Base-by-base conservation (phyloP, 306 rosid genomes). In the Sicyos edulis region DNA sequence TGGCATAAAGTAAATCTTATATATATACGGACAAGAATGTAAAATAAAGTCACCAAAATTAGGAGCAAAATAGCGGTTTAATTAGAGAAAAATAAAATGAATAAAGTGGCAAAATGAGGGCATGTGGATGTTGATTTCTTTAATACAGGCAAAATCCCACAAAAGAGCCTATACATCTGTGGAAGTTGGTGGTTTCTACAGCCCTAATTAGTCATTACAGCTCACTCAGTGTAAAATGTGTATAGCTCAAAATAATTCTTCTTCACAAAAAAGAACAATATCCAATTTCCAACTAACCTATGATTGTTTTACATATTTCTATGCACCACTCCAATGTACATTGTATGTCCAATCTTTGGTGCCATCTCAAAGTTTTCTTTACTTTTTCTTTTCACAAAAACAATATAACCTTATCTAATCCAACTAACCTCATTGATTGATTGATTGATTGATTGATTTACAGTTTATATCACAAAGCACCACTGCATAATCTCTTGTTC, bases 271-370 rank as follows among this genome's bases (percentile, higher is more conserved):
- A 67, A 67, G 10, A 64, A 42, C 29, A 26, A 9, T 40, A 40
- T 66, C 72, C 10, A 49, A 49, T 3, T 49, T 66, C 72, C 5
- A 49, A 49, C 53, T 49, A 52, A 52, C 21, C 56, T 16, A 52
- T 16, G 21, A 16, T 16, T 26, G 8, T 8, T 64, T 64, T 40
- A 37, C 70, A 64, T 7, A 14, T 17, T 11, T 8, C 51, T 40
- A 64, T 37, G 16, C 29, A 64, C 6, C 52, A n/a, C 70, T 64
- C 16, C 40, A 69, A 49, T 54, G 14, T 50, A 79, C 71, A 69
- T 61, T 76, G 37, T 65, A 76, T 11, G 8, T 71, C 76, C 47
- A 87, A 84, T 72, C 74, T 86, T 82, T 57, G 70, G 45, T 82
- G 82, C 66, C 88, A 73, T 70, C 51, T 58, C 67, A 50, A 50